These are phyloP conservation scores for Diaporthe ampelina DNA, from an alignment of 2,329 filamentous ascomycete genomes.

Conservation along the genomic window DNA sequence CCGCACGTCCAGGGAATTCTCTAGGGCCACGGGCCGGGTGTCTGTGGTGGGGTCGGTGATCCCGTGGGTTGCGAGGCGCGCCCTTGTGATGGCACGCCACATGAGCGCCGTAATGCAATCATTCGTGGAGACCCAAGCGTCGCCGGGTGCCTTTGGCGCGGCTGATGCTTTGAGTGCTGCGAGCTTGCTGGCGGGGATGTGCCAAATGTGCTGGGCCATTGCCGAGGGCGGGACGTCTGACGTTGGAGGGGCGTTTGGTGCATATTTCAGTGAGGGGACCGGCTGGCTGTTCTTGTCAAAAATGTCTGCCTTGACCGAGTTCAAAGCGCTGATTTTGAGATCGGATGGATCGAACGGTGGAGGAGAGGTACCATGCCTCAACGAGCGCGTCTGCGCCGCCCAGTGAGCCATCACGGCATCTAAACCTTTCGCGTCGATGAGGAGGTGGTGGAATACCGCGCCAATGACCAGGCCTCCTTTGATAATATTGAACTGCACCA, in stretches of 20 bases:
- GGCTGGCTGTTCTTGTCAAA: slow-evolving; percentile 12
- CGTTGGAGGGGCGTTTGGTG: slow-evolving; percentile 11
- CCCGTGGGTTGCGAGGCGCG: slow-evolving; percentile 16
- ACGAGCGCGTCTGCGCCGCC: slow-evolving; percentile 19
- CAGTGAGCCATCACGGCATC: slow-evolving; percentile 19
- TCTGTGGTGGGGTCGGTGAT: not conserved
- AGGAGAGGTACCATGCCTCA: not conserved
- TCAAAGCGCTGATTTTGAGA: not conserved
- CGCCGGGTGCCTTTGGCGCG: not conserved
- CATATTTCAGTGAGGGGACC: slow-evolving; percentile 11
- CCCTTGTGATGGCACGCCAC: slow-evolving; percentile 19
- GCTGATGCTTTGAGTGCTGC: slow-evolving; percentile 26
- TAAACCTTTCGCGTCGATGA: slow-evolving; percentile 9
- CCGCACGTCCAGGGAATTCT: slow-evolving; percentile 29
- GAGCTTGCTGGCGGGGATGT: slow-evolving; percentile 25
- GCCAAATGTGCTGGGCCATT: slow-evolving; percentile 34
- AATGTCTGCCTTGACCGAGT: not conserved
- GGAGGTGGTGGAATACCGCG: slow-evolving; percentile 19
- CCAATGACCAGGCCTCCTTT: slow-evolving; percentile 15
- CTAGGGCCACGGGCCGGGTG: slow-evolving; percentile 6
- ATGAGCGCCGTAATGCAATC: slow-evolving; percentile 30
- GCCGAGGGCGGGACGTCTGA: slow-evolving; percentile 27
- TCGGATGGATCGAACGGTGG: not conserved
- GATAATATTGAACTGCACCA: slow-evolving; percentile 23
- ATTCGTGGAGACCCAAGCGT: slow-evolving; percentile 31